A percentile compares a stretch with the other conserved stretches of the same genome.
Evolutionary conservation across 768 basidiomycete genomes (phyloP).

Genomic region (Leccinum pellstonianum): DNA sequence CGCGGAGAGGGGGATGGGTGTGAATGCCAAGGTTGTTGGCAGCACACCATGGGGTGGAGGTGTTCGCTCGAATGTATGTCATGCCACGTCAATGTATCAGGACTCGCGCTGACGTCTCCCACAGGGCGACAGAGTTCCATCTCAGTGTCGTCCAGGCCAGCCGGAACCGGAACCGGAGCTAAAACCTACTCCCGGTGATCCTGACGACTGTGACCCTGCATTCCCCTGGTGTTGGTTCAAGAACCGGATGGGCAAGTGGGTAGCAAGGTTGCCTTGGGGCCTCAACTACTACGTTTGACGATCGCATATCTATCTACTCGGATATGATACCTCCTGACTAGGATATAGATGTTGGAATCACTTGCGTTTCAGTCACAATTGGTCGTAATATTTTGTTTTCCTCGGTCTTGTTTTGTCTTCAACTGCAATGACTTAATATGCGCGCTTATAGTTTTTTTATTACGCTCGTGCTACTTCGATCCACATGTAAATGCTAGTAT

Average conservation of each 20-base stretch:
- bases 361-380: conserved; percentile 1
- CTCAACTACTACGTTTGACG: conserved; percentile 12
- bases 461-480: neutral
- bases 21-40: conserved; percentile 68
- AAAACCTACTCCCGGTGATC: conserved; percentile 33
- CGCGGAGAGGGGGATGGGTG: conserved; percentile 32
- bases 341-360: conserved; percentile 5
- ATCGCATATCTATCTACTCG: conserved; percentile 8
- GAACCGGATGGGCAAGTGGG: conserved; percentile 16
- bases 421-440: conserved; percentile 9
- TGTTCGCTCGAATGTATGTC: conserved; percentile 61
- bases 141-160: conserved; percentile 35
- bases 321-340: conserved; percentile 17
- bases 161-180: conserved; percentile 26
- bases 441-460: too few species aligned
- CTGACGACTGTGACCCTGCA: conserved; percentile 28
- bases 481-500: neutral
- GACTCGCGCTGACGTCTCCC: neutral
- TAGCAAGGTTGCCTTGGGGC: conserved; percentile 28
- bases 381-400: neutral
- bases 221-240: conserved; percentile 28
- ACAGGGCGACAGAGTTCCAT: conserved; percentile 44
- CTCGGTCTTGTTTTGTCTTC: conserved; percentile 9
- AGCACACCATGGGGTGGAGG: conserved; percentile 94
- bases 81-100: neutral